phyloP scores from a whole-genome alignment of 2,329 filamentous ascomycete genomes.

The Neurospora crassa region DNA sequence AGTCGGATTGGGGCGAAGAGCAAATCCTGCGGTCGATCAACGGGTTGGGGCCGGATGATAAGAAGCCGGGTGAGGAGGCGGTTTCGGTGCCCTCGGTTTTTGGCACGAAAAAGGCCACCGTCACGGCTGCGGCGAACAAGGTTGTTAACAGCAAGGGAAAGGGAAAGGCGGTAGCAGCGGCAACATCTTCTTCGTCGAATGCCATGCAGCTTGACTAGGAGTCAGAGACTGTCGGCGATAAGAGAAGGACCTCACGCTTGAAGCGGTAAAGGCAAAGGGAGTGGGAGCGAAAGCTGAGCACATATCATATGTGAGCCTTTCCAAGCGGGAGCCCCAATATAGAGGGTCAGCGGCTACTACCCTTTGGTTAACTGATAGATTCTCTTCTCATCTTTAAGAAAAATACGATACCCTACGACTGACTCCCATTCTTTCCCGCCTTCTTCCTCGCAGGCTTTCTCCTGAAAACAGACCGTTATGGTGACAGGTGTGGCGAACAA shows the following conservation, averaged over 20 bases:
- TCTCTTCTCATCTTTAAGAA: not conserved
- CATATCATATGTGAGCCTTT: not conserved
- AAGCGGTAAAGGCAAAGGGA: not conserved
- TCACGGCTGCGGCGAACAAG: not conserved
- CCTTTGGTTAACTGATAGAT: not conserved
- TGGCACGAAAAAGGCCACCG: not conserved
- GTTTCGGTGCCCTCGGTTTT: conserved; percentile 3
- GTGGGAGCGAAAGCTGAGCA: not conserved
- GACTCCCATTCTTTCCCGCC: not conserved
- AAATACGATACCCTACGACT: not conserved
- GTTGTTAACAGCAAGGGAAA: conserved; percentile 6
- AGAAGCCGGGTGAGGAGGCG: conserved; percentile 19
- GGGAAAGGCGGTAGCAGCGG: conserved; percentile 1
- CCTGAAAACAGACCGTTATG: not conserved
- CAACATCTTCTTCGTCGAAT: conserved; percentile 6
- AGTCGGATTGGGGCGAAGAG: conserved; percentile 33
- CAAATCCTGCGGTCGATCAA: conserved; percentile 37
- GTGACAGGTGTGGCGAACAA: not conserved
- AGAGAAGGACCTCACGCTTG: not conserved
- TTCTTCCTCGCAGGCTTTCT: not conserved
- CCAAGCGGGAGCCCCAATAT: not conserved
- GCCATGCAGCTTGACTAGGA: conserved; percentile 15
- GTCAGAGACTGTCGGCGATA: not conserved
- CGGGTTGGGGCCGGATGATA: conserved; percentile 26
- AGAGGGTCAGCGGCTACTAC: not conserved